Base-by-base conservation (phyloP, 208 protist species). In the Trichomonas gallinae region DNA sequence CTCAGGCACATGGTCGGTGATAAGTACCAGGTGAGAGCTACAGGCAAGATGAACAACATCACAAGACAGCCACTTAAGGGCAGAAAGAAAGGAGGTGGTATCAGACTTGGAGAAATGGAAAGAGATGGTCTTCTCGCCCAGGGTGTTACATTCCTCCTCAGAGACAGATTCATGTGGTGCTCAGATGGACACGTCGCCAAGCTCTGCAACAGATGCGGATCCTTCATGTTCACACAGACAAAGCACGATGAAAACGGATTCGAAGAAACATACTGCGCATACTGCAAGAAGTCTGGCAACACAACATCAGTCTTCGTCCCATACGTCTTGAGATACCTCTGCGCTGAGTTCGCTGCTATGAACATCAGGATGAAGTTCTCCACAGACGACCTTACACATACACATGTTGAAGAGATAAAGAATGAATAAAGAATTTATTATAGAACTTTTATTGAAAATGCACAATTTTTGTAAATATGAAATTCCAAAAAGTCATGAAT, bases 61-160 rank as follows among this genome's bases (percentile, higher is more conserved):
- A 99, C 99, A 26, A 98, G 98, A 13, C 99, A 99, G 98, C 99
- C 99, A 15, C 98, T 99, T 97, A 99, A 99, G 96, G 98, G 98
- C 13, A 97, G 98, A 96, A 98, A 99, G 97, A 51, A 97, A 15
- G 97, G 97, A 23, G 98, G 99, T 97, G 99, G 99, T 97, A 99
- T 99, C 81, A 98, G 99, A 89, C 99, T 99, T 4, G 99, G 99
- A 63, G 99, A 99, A 98, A 99, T 99, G 99, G 99, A 99, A 98
- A 99, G 99, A 96, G 99, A 99, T 97, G 98, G 98, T 10, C 97
- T 99, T 44, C 97, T 99, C 10, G 99, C 98, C 34, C 99, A 99
- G 97, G 99, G 99, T 93, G 98, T 98, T 21, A 98, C 99, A n/a
- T 99, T 99, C 97, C 98, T 99, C n/a, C 98, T 99, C 1, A 97